These are phyloP conservation scores for Monosporozyma siamensis DNA, from an alignment of 805 yeast genomes.

Conservation along the genomic window DNA sequence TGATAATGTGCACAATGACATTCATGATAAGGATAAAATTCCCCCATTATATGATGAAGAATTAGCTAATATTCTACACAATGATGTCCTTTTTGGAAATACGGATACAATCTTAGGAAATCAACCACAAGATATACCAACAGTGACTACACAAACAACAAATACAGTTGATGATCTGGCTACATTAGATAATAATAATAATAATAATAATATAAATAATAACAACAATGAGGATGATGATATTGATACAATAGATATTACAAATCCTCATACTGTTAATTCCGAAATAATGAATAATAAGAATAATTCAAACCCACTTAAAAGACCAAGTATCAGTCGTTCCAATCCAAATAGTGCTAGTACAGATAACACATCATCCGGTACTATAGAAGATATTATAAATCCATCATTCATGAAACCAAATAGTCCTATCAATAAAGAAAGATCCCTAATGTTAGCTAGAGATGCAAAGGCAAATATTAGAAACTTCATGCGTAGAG, in stretches of 20 bases:
- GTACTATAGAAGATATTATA: slow-evolving; percentile 23
- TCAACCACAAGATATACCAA: neutral
- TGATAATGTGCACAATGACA: neutral
- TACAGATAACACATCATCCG: slow-evolving; percentile 2
- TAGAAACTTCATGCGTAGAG: slow-evolving; percentile 1
- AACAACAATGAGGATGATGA: neutral
- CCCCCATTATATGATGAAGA: slow-evolving; percentile 21
- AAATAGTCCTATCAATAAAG: neutral
- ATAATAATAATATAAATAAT: neutral
- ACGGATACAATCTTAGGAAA: neutral
- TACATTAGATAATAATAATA: neutral
- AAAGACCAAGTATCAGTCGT: neutral
- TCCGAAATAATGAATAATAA: no score
- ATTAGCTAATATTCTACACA: slow-evolving; percentile 17
- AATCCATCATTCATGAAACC: slow-evolving; percentile 19
- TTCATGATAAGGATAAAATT: slow-evolving; percentile 35
- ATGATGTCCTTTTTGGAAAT: neutral
- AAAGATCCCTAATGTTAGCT: slow-evolving; percentile 3
- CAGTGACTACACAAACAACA: neutral
- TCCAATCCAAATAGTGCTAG: neutral
- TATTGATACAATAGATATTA: neutral
- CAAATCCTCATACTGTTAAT: neutral
- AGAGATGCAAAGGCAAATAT: slow-evolving; percentile 3
- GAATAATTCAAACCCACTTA: neutral
- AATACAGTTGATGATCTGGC: neutral